Evolutionary conservation across 2,329 filamentous ascomycete species (phyloP).

Genomic region (Nothopassalora personata): DNA sequence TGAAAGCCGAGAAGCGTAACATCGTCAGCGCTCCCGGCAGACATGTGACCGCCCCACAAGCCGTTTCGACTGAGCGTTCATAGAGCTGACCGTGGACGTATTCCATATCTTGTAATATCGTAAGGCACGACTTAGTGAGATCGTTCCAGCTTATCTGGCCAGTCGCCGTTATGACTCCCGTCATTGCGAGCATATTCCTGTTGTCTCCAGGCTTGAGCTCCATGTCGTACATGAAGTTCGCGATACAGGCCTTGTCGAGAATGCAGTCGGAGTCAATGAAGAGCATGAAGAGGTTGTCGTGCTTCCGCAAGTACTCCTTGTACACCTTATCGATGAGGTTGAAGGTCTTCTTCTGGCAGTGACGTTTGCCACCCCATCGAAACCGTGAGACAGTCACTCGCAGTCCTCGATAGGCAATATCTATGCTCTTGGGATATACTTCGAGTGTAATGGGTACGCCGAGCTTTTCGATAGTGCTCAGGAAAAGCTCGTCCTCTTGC

Average conservation of each 20-base stretch:
- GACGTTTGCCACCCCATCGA: constrained; percentile 85
- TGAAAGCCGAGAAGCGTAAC: constrained; percentile 90
- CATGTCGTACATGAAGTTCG: constrained; percentile 99
- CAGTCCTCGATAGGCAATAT: constrained; percentile 75
- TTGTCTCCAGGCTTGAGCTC: constrained; percentile 89
- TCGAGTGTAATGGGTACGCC: constrained; percentile 73
- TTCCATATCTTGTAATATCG: constrained; percentile 93
- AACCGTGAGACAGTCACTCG: constrained; percentile 89
- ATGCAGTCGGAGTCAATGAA: constrained; percentile 99
- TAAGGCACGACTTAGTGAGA: constrained; percentile 63
- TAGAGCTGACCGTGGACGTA: constrained; percentile 96
- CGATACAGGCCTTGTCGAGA: constrained; percentile 81
- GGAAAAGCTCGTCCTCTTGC: constrained; percentile 79
- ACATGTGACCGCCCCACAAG: constrained; percentile 89
- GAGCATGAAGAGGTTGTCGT: constrained; percentile 89
- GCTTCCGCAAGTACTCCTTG: constrained; percentile 73
- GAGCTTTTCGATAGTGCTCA: constrained; percentile 77
- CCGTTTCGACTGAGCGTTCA: constrained; percentile 90
- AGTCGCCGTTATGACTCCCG: constrained; percentile 91
- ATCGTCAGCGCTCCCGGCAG: constrained; percentile 93
- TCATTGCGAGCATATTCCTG: constrained; percentile 94
- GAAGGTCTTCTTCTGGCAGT: constrained; percentile 91
- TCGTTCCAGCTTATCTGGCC: constrained; percentile 62
- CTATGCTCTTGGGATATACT: constrained; percentile 81
- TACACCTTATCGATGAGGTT: constrained; percentile 92